Evolutionary conservation across 2,329 filamentous ascomycete species (phyloP).

Genomic region (Teratosphaeria zuluensis): DNA sequence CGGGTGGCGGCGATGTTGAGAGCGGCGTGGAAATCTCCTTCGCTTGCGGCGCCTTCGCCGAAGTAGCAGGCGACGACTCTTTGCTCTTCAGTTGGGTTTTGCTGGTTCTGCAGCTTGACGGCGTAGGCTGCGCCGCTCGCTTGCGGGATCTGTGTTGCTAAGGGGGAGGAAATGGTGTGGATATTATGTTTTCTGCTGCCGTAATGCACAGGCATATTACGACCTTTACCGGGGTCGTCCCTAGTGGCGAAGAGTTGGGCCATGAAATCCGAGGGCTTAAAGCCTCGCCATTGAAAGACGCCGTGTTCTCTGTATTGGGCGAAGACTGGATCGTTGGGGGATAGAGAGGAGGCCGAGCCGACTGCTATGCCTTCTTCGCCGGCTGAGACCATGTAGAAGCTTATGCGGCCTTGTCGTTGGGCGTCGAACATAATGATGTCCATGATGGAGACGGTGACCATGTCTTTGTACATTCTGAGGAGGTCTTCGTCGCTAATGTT

Average conservation of each 20-base stretch:
- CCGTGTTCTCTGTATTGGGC: slow-evolving; percentile 92
- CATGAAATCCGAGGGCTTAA: slow-evolving; percentile 85
- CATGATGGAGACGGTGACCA: slow-evolving; percentile 70
- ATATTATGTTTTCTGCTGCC: slow-evolving; percentile 76
- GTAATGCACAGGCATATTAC: slow-evolving; percentile 98
- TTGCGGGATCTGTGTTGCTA: slow-evolving; percentile 84
- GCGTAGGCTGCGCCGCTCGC: slow-evolving; percentile 81
- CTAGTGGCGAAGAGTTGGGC: slow-evolving; percentile 83
- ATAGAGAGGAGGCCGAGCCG: slow-evolving; percentile 73
- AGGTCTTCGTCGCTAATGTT: slow-evolving; percentile 57
- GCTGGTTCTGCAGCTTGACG: slow-evolving; percentile 67
- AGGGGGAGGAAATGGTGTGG: slow-evolving; percentile 75
- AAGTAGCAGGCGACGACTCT: slow-evolving; percentile 77
- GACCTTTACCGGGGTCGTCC: slow-evolving; percentile 67
- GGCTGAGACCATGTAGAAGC: slow-evolving; percentile 94
- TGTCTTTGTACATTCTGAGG: slow-evolving; percentile 52
- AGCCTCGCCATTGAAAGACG: slow-evolving; percentile 82
- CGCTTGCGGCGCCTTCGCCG: slow-evolving; percentile 79
- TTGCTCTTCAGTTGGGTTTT: slow-evolving; percentile 57
- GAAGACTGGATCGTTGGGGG: slow-evolving; percentile 81
- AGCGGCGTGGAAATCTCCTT: slow-evolving; percentile 86
- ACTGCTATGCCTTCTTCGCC: slow-evolving; percentile 92
- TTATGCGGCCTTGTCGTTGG: slow-evolving; percentile 83
- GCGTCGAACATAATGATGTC: slow-evolving; percentile 97
- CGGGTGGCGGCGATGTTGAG: slow-evolving; percentile 85